Evolutionary conservation across 805 yeast species (phyloP), one percentile per base, ranked within the genome.

Genomic region (Hanseniaspora vineae): DNA sequence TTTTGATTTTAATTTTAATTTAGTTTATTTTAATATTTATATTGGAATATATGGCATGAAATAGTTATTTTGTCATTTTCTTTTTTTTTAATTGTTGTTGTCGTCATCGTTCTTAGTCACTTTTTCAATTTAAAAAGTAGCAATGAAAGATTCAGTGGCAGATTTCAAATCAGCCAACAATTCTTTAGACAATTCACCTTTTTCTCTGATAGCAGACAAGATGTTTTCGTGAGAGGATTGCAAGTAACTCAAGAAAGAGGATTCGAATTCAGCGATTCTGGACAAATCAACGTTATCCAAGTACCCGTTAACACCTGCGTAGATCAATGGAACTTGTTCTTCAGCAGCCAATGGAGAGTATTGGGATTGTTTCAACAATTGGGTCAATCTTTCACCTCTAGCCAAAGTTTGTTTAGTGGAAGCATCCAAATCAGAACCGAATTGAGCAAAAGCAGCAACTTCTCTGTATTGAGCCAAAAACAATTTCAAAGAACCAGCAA

Each of bases 381-480:
- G 97, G 64, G 98, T 92, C 69, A 92, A 84, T 80, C 99, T 90
- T 84, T 92, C 98, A 88, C 99, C 99, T 84, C 99, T 89, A 66
- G 78, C 76, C 72, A 92, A 82, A 67, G 98, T 92, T 78, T 88
- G 97, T 80, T 90, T 92, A 74, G 99, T 92, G 53, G 97, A 88
- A 63, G 99, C 97, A 75, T 92, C 99, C 72, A 92, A 81, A 76
- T 92, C 99, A 62, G 99, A 92, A 83, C 99, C 99, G 81, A 92
- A 92, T 81, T 92, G 99, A 66, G 99, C 98, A 74, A 92, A 92
- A 66, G 99, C 98, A 70, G 98, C 98, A 65, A 92, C 98, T 83
- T 92, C 99, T 87, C 99, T 89, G 85, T 92, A 92, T 80, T 92
- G 99, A 66, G 99, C 99, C 81, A 92, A 85, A 96, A 88, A 92